Evolutionary conservation across 768 basidiomycete genomes (phyloP).

Genomic region (Podaxis sp.): DNA sequence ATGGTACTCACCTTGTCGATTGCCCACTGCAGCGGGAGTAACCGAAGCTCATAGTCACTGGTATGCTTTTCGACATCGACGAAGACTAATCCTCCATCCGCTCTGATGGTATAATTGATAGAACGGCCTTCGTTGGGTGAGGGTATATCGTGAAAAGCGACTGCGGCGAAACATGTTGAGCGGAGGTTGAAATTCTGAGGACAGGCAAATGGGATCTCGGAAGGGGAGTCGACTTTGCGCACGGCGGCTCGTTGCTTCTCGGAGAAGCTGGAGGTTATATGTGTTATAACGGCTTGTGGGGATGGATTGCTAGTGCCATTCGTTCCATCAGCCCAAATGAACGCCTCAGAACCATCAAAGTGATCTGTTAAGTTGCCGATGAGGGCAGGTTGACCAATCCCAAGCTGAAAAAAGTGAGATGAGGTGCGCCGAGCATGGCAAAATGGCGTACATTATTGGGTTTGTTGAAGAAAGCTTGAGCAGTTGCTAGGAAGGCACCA

Average conservation of each 20-base stretch:
- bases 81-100: conserved; percentile 61
- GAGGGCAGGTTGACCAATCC: conserved; percentile 56
- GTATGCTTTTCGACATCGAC: conserved; percentile 66
- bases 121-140: conserved; percentile 27
- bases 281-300: conserved; percentile 58
- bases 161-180: conserved; percentile 69
- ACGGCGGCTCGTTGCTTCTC: conserved; percentile 47
- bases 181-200: conserved; percentile 73
- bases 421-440: not conserved
- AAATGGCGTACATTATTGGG: conserved; percentile 55
- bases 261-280: conserved; percentile 54
- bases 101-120: conserved; percentile 69
- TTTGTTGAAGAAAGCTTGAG: conserved; percentile 58
- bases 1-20: conserved; percentile 58
- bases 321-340: conserved; percentile 73
- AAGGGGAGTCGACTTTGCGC: conserved; percentile 43
- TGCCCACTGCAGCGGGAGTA: conserved; percentile 77
- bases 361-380: conserved; percentile 45
- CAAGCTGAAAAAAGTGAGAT: conserved; percentile 43
- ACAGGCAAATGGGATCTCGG: conserved; percentile 56
- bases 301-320: conserved; percentile 54
- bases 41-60: conserved; percentile 66
- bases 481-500: conserved; percentile 65
- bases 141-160: conserved; percentile 63
- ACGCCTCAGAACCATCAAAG: conserved; percentile 51